Evolutionary conservation across 1,139 yeast genomes (phyloP).

Genomic region (Kluyveromyces sp.): DNA sequence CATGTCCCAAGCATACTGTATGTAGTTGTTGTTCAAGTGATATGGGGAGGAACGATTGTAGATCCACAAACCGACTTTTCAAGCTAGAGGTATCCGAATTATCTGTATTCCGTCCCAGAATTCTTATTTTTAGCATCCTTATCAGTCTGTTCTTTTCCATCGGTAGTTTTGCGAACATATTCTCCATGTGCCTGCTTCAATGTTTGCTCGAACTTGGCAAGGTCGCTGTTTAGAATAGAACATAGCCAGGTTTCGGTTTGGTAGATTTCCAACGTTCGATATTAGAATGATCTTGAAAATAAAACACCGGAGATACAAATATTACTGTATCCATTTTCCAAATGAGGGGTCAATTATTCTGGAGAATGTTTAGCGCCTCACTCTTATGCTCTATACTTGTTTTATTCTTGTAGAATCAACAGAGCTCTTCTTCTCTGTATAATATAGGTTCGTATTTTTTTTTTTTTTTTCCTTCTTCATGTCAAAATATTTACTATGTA

Average conservation of each 20-base stretch:
- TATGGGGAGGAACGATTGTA: constrained; percentile 21
- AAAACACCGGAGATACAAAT: constrained; percentile 24
- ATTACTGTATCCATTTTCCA: not conserved
- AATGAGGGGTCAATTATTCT: not conserved
- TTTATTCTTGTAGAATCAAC: too few relatives aligned
- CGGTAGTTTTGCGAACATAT: too few relatives aligned
- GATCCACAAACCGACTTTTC: constrained; percentile 7
- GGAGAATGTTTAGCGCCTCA: not conserved
- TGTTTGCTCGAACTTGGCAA: constrained; percentile 17
- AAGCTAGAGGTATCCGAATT: not conserved
- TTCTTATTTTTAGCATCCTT: not conserved
- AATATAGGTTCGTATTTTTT: not conserved
- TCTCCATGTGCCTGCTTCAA: constrained; percentile 7
- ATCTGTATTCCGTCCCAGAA: not conserved
- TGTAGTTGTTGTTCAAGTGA: constrained; percentile 21
- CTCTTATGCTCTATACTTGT: not conserved
- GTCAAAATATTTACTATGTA: not conserved
- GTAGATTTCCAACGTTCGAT: constrained; percentile 19
- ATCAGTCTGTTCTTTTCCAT: not conserved
- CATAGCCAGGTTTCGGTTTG: constrained; percentile 17
- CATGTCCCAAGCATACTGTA: constrained; percentile 16
- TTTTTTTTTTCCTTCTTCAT: not conserved
- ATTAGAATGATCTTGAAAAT: constrained; percentile 11
- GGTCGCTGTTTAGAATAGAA: constrained; percentile 23
- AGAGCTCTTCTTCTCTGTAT: too few relatives aligned